A percentile compares a stretch with the other conserved stretches of the same genome.
Evolutionary conservation across 1,284 basidiomycete genomes (phyloP).

Genomic region (Ceratobasidium sp.): DNA sequence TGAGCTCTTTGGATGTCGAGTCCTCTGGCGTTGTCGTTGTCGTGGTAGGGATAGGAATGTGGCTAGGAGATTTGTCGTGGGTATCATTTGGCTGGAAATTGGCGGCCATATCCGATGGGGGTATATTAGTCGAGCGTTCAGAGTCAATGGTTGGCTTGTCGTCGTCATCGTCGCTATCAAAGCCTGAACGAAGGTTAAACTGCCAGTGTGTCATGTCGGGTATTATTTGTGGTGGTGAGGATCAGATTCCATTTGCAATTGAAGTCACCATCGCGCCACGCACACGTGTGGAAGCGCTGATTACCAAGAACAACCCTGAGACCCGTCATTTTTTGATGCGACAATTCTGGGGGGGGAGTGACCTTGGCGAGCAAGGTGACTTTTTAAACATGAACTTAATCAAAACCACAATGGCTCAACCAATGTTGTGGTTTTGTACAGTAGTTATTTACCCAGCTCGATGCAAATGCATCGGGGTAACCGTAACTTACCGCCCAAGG

Average conservation of each 20-base stretch:
- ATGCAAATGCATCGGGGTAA: no score
- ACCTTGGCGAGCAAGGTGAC: no score
- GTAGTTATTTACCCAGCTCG: no score
- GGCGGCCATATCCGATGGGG: neutral
- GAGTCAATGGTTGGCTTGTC: no score
- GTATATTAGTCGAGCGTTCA: neutral
- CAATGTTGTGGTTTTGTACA: no score
- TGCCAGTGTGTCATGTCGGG: slow-evolving; percentile 36
- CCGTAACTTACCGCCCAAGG: no score
- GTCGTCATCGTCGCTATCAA: slow-evolving; percentile 27
- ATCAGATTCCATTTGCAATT: neutral
- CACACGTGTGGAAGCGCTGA: no score
- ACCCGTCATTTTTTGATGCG: no score
- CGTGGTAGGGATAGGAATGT: neutral
- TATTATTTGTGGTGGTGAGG: slow-evolving; percentile 7
- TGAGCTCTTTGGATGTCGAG: slow-evolving; percentile 3
- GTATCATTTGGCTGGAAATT: neutral
- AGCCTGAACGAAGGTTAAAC: slow-evolving; percentile 40
- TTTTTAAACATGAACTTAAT: no score
- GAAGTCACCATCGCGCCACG: neutral
- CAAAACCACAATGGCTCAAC: no score
- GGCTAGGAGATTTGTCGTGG: neutral
- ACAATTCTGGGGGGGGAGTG: no score
- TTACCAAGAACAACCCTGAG: no score
- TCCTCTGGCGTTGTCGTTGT: neutral